Evolutionary conservation across 2,329 filamentous ascomycete genomes (phyloP), one percentile per base, ranked within the genome.

Genomic region (Xylariaceae sp.): DNA sequence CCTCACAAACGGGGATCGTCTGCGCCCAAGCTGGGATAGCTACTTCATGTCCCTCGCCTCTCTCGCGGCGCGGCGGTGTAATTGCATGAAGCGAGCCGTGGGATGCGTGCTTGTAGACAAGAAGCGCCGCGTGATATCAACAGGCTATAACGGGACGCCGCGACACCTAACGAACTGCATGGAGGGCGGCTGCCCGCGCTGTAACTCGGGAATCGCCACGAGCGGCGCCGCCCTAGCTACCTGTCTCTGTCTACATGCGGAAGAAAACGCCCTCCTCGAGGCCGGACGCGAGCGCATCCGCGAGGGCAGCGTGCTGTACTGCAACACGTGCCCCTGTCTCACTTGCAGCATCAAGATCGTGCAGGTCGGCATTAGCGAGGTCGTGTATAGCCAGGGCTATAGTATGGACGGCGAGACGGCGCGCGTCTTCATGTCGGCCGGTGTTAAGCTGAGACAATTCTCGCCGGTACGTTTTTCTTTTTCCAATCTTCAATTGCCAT

Each of bases 261-360:
- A 99, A 77, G 94, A 99, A 76, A 99, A 99, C 73, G 94, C 94
- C 1, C 80, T 99, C 59, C 80, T 99, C 8, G 94, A 99, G 78
- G 94, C 94, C 17, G 94, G 94, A 0, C 81, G 94, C 67, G 94
- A 97, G 74, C 82, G 94, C 59, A 91, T 99, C 66, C 81, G 90
- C 17, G 88, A 90, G 57, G 89, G 87, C 3, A 85, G 89, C 44
- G 89, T 91, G 53, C 78, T 99, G 30, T 99, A 97, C 76, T 97
- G 92, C 75, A 90, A 97, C 72, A 97, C 92, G 66, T 99, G 94
- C 74, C 94, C 94, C 3, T 99, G 94, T 73, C 79, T 99, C 73
- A 99, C 94, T 2, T 99, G 94, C 75, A 96, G 91, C 69, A 96
- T 99, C 78, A 99, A 99, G 78, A 97, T 99, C 70, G 90, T 91